Base-by-base conservation (phyloP, 225 moss, liverwort and hornwort genomes). In the Pseudoscleropodium purum region DNA sequence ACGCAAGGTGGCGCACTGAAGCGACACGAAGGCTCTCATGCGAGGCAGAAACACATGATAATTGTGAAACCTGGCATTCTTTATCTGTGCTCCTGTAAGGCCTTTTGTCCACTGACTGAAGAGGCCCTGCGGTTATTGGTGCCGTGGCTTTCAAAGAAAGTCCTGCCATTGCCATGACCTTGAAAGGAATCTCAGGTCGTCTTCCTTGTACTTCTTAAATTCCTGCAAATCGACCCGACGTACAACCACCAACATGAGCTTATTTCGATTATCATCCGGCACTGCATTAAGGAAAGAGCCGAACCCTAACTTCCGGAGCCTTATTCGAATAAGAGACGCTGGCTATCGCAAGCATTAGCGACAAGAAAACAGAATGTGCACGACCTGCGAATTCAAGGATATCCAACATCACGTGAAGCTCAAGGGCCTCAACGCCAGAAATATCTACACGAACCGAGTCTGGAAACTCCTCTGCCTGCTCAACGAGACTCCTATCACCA, bases 141-240 rank as follows among this genome's bases (percentile, higher is more conserved):
- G 83, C 91, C 43, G 91, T 84, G 33, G 92, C 90, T 83, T 91
- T 91, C 89, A 94, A 86, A 87, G 92, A 90, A 72, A 92, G 79
- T 47, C 91, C 92, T 74, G 91, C 27, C 92, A 91, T 91, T 69
- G 94, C 90, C 91, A 94, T 94, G 88, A 60, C 83, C 72, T 79
- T 70, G 11, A 61, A 68, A 11, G 49, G 52, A 83, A 83, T 82
- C 57, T 85, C 87, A 87, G 49, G 73, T 87, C 85, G 63, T 18
- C 79, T 85, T 78, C 70, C 59, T 63, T 69, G 39, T 62, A 84
- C 87, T 87, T 65, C 86, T 90, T 20, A 79, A 70, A 57, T 79
- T 89, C 83, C 92, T 90, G 90, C 89, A 17, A 54, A 85, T 56
- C 56, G 57, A 72, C 70, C 78, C 81, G 47, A 82, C 41, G 24